Conservation (phyloP, 768 basidiomycete species). For the Candolleomyces eurysporus region DNA sequence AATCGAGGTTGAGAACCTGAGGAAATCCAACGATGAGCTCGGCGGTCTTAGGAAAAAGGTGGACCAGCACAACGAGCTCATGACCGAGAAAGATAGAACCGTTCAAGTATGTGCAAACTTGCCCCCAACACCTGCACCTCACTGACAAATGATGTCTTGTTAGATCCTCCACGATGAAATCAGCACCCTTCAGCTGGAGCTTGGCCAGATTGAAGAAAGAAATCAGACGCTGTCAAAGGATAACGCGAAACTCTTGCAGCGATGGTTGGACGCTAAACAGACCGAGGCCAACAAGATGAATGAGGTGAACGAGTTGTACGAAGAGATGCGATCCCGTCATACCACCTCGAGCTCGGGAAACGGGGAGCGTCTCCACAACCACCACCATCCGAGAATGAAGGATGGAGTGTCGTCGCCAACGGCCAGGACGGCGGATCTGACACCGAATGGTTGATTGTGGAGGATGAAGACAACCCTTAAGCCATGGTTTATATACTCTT, state of each 20-base stretch:
- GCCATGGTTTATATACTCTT: not conserved
- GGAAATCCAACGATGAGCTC: constrained; percentile 77
- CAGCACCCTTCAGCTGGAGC: constrained; percentile 86
- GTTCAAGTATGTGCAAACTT: constrained; percentile 64
- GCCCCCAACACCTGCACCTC: not conserved
- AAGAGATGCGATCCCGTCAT: constrained; percentile 77
- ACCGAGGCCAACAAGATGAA: constrained; percentile 93
- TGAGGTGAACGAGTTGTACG: constrained; percentile 86
- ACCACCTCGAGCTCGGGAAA: constrained; percentile 67
- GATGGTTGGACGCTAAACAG: constrained; percentile 97
- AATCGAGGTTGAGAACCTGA: constrained; percentile 75
- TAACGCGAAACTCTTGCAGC: constrained; percentile 91
- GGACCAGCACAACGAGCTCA: constrained; percentile 79
- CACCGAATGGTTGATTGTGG: constrained; percentile 88
- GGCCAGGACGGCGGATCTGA: constrained; percentile 74
- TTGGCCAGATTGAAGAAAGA: constrained; percentile 84
- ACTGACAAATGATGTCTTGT: constrained; percentile 4
- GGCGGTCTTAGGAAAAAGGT: constrained; percentile 70
- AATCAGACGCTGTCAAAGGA: constrained; percentile 87
- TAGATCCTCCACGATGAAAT: constrained; percentile 96
- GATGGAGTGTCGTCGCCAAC: constrained; percentile 73
- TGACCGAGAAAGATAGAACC: constrained; percentile 86
- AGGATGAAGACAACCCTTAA: constrained; percentile 27
- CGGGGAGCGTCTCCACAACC: constrained; percentile 52
- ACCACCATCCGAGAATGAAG: constrained; percentile 50